Percentiles rank a stretch among this genome's conserved stretches.
Evolutionary conservation across 2,329 filamentous ascomycete species (phyloP).

Genomic region (Aspergillus flavus): DNA sequence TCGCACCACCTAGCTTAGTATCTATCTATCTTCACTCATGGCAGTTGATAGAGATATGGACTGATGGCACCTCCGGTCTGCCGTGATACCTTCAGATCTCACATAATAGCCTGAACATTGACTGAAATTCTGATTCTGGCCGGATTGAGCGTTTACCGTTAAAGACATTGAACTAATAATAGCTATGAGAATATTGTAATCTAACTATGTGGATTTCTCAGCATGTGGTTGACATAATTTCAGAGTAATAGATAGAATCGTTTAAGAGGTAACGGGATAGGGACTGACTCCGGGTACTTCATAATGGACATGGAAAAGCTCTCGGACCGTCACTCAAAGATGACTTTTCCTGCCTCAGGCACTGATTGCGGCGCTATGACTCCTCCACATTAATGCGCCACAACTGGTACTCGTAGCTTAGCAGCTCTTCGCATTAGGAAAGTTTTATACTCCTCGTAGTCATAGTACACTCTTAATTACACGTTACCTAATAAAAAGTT

Average conservation of each 20-base stretch:
- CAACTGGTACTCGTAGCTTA: too few species aligned
- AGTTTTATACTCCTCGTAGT: not conserved
- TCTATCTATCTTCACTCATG: not conserved
- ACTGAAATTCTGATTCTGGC: not conserved
- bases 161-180: not conserved
- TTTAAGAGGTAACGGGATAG: too few species aligned
- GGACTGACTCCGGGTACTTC: too few species aligned
- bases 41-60: not conserved
- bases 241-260: not conserved
- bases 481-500: not conserved
- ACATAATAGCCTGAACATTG: not conserved
- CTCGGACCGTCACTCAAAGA: too few species aligned
- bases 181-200: not conserved
- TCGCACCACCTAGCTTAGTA: not conserved
- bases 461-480: not conserved
- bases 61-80: not conserved
- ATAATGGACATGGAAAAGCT: too few species aligned
- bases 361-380: rapidly evolving
- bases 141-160: not conserved
- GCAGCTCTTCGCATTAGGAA: too few species aligned
- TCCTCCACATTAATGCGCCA: too few species aligned
- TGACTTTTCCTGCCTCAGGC: too few species aligned
- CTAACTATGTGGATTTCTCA: not conserved
- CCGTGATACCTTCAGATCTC: not conserved
- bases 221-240: not conserved